A percentile compares a stretch with the other conserved stretches of the same genome.
Evolutionary conservation across 2,329 filamentous ascomycete genomes (phyloP).

Genomic region (Aphanoascus verrucosus): DNA sequence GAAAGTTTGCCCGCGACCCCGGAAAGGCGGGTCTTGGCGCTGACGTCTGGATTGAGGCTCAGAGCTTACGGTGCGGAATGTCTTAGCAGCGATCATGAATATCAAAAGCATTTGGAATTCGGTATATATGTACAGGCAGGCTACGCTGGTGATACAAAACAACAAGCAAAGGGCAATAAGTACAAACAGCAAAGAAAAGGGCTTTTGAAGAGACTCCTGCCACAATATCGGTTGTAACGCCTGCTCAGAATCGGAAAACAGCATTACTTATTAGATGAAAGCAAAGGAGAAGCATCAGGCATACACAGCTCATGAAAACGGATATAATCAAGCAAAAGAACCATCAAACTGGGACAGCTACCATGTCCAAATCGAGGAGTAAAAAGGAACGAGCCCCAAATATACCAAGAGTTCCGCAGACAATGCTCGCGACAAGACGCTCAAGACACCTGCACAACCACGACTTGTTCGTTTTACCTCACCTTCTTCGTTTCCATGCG

Average conservation of each 20-base stretch:
- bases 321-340: not conserved
- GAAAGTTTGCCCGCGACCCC: not conserved
- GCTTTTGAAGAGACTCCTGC: not conserved
- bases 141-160: too few species aligned
- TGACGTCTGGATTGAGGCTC: slow-evolving; percentile 7
- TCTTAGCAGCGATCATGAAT: not conserved
- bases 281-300: not conserved
- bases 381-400: not conserved
- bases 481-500: slow-evolving; percentile 29
- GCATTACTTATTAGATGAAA: not conserved
- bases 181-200: not conserved
- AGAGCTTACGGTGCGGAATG: not conserved
- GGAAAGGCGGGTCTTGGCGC: slow-evolving; percentile 2
- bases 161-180: not conserved
- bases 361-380: not conserved
- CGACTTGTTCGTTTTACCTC: slow-evolving; percentile 10
- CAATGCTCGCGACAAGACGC: too few species aligned
- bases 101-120: not conserved
- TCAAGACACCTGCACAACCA: too few species aligned
- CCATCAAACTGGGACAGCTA: not conserved
- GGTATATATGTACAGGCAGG: too few species aligned
- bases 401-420: too few species aligned
- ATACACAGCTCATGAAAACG: not conserved
- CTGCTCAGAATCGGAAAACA: not conserved
- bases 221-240: not conserved